Evolutionary conservation across 495 filamentous ascomycete species (phyloP), one percentile per base, ranked within the genome.

Genomic region (Penicillium samsonianum): DNA sequence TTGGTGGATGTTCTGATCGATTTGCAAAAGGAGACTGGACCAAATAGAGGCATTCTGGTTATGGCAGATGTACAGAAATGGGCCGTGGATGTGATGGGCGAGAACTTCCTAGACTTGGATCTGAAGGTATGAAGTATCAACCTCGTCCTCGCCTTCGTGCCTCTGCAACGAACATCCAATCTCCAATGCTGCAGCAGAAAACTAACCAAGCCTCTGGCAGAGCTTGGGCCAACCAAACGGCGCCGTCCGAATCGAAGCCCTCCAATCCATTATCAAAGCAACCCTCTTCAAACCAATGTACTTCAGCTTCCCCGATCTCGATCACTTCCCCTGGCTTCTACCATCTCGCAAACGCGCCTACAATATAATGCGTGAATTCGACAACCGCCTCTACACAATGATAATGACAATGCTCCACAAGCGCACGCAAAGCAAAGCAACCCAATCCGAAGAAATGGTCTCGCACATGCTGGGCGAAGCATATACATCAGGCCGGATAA

Each of bases 291-390:
- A 72, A 38, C 74, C 73, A 1, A 52, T 74, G 7, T 76, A 62
- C 61, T 67, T 77, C 50, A 74, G 69, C 55, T 75, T 75, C 52
- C 74, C 74, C 3, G 61, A 70, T 19, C 65, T 74, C 0, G 73
- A 77, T 19, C 57, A 60, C 26, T 68, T 67, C 49, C 65, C 64
- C 5, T 50, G 37, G 22, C 22, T 69, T n/a, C 63, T 75, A 22
- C 57, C 26, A 12, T 67, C 61, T 5, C 68, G 73, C 17, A 57
- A 59, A 42, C 30, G 45, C 0, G 72, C 65, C 12, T 67, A 70
- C 22, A 22, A 23, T 5, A 64, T 69, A 5, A 72, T 76, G 45
- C 53, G 62, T 30, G 66, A 69, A 49, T 73, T 73, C 31, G 67
- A 69, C 12, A 60, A 65, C 46, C 42, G 67, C 1, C 58, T 76